Base-by-base conservation (phyloP, 768 basidiomycete species). In the Panellus pusillus region DNA sequence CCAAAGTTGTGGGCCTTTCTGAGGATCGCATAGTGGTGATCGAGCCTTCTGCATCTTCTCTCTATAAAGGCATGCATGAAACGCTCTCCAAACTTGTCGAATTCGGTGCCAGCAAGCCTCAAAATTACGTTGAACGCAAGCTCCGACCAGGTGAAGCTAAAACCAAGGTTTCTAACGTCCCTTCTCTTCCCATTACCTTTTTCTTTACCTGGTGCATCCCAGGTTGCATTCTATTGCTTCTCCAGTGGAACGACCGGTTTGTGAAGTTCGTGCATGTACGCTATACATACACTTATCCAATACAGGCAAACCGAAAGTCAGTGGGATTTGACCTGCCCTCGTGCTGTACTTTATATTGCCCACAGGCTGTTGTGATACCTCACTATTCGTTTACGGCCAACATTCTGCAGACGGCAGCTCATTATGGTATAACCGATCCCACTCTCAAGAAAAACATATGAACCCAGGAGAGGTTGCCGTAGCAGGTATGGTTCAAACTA, bases 171-270 rank as follows among this genome's bases (percentile, higher is more conserved):
- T 35, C 32, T 35, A 3, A 4, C 14, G 11, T 9, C 32, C 7
- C 14, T 11, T 35, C 32, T 35, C 14, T 35, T 35, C 11, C 11
- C 32, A 14, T 7, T 9, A 8, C 14, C 32, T 3, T 11, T 9
- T 14, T 32, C 31, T 13, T 35, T 11, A 35, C 7, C 32, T 9
- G 32, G 11, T 11, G 8, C 32, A 11, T 14, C 3, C 32, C 14
- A 35, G 32, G 54, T 89, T 13, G 87, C 89, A 6, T 83, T 89
- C 60, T 70, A 89, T 49, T 80, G 78, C 47, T 87, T 90, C 60
- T 89, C 87, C 1, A 88, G 87, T 57, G 87, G 87, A 8, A 90
- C 87, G 19, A 90, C 88, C 14, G 87, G 87, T 66, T 71, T 17
- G 55, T 68, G 63, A 73, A 67, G 29, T 66, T 68, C 54, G 67